Conservation (phyloP, 2,329 filamentous ascomycete species). For the Graphiopsis chlorocephala region DNA sequence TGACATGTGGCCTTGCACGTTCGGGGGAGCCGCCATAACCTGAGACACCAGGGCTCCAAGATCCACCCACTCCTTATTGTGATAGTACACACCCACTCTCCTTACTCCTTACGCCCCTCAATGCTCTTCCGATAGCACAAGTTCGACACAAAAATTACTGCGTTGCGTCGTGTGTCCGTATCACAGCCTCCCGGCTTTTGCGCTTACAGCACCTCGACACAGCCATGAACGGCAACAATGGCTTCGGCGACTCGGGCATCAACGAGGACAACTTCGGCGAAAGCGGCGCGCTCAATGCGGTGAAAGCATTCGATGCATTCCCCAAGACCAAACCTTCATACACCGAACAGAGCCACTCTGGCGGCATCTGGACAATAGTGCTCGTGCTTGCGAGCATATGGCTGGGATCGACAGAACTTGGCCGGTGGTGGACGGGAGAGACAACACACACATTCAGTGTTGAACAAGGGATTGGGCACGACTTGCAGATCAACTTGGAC, state of each 20-base stretch:
- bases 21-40: background rate
- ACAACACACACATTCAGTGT: slow-evolving; percentile 91
- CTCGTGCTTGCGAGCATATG: slow-evolving; percentile 72
- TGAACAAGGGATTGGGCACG: slow-evolving; percentile 83
- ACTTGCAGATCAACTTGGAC: slow-evolving; percentile 92
- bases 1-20: slow-evolving; percentile 12
- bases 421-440: slow-evolving; percentile 77
- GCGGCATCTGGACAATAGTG: slow-evolving; percentile 88
- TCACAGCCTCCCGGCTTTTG: background rate
- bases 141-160: background rate
- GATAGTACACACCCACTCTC: background rate
- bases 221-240: slow-evolving; percentile 45
- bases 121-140: slow-evolving; percentile 9
- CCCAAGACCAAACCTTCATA: slow-evolving; percentile 97
- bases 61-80: background rate
- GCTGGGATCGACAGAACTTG: slow-evolving; percentile 74
- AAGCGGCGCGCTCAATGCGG: slow-evolving; percentile 55
- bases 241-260: slow-evolving; percentile 66
- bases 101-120: slow-evolving; percentile 6
- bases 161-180: background rate
- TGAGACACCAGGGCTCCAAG: background rate
- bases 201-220: background rate
- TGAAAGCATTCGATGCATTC: slow-evolving; percentile 94
- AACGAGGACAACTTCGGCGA: slow-evolving; percentile 80
- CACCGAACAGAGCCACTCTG: slow-evolving; percentile 76